These are phyloP conservation scores for Puccinia coronata DNA, from an alignment of 1,284 basidiomycete species.

Conservation along the genomic window DNA sequence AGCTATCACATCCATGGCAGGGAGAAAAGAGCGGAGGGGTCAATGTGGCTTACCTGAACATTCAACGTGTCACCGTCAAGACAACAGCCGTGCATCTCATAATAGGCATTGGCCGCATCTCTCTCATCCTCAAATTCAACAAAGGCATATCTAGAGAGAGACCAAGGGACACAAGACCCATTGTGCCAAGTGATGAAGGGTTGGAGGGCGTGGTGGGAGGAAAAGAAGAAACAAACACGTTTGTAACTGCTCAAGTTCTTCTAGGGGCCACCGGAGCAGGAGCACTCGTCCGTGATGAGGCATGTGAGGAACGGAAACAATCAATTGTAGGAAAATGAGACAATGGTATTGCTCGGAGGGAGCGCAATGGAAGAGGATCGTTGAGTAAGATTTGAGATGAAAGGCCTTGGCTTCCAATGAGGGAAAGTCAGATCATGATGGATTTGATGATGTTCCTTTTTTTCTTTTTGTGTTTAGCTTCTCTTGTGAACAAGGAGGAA, in stretches of 20 bases:
- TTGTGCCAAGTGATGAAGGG: background rate
- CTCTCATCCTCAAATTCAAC: constrained; percentile 49
- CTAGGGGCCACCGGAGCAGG: constrained; percentile 23
- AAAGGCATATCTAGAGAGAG: constrained; percentile 43
- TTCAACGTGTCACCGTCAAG: constrained; percentile 49
- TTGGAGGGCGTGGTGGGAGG: background rate
- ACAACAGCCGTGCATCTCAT: constrained; percentile 49
- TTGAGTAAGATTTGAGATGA: constrained; percentile 25
- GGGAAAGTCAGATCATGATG: background rate
- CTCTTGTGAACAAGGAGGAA: background rate
- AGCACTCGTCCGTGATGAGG: constrained; percentile 29
- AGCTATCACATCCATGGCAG: background rate
- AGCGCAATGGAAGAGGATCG: background rate
- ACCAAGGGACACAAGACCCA: background rate
- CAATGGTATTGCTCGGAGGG: constrained; percentile 12
- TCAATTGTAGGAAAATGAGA: constrained; percentile 5
- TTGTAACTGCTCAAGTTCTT: constrained; percentile 45
- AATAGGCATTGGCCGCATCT: constrained; percentile 47
- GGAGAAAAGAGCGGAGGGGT: background rate
- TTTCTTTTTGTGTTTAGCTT: background rate
- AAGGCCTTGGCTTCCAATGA: constrained; percentile 11
- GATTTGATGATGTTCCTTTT: background rate
- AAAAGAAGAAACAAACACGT: constrained; percentile 39
- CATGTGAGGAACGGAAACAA: constrained; percentile 16
- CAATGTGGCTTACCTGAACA: constrained; percentile 37